Evolutionary conservation across 2,329 filamentous ascomycete genomes (phyloP), one percentile per base, ranked within the genome.

Genomic region (Diaporthe batatas): DNA sequence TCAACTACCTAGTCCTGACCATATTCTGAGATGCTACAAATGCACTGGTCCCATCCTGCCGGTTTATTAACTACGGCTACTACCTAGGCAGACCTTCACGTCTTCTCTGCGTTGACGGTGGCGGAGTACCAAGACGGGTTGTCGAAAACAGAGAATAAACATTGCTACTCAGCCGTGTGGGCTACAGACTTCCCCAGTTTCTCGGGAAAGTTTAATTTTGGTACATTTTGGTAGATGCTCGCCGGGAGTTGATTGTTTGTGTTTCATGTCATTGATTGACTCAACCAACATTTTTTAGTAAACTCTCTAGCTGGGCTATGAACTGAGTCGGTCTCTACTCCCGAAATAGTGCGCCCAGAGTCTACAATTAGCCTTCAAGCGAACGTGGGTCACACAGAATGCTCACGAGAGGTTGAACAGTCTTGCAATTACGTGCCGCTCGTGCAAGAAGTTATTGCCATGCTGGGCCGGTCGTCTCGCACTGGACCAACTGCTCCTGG

Each of bases 151-250:
- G 11, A 23, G 3, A 21, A 29, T 11, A 16, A 8, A 6, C n/a
- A n/a, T n/a, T n/a, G n/a, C n/a, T n/a, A 29, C 29, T 21, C 7
- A 14, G 11, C 4, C 4, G 16, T 14, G 16, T n/a, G n/a, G 21
- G 23, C 29, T 21, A 7, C 8, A 21, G n/a, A 67, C n/a, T 18
- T 34, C 21, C 6, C 62, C 32, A 53, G 62, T 7, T 25, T 21
- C 6, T 29, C 32, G 62, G 47, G 62, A 53, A 39, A 67, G 44
- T 65, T 65, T 51, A 65, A 65, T 4, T 65, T 21, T 51, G 62
- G 44, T 32, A 65, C 29, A 25, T 39, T 29, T 25, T 51, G 62
- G 62, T 32, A 65, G 44, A 36, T 39, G 3, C 21, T 65, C 62
- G 29, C 44, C 62, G 62, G 51, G 59, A 51, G 14, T 65, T 51